These are phyloP conservation scores for Annulohypoxylon stygium DNA, from an alignment of 495 filamentous ascomycete species.

Conservation along the genomic window DNA sequence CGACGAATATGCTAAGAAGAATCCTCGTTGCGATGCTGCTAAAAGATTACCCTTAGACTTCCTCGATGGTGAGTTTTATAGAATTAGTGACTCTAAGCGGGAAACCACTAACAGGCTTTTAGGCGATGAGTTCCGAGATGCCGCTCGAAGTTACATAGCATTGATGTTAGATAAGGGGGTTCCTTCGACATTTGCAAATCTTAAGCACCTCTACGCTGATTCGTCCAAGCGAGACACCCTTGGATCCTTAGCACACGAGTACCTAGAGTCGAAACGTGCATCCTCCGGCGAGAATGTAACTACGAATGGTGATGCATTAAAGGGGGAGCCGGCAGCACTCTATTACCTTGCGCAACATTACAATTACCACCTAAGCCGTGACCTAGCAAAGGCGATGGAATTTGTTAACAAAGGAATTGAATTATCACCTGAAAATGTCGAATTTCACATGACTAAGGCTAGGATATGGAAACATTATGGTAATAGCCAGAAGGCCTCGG, in stretches of 20 bases:
- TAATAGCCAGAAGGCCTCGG: conserved; percentile 80
- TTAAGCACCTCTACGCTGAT: conserved; percentile 90
- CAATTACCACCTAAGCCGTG: conserved; percentile 88
- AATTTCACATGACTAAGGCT: conserved; percentile 95
- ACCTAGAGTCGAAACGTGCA: conserved; percentile 69
- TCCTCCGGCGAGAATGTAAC: conserved; percentile 56
- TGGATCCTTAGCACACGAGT: conserved; percentile 81
- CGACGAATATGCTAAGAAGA: conserved; percentile 82
- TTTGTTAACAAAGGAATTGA: conserved; percentile 87
- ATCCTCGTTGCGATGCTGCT: conserved; percentile 85
- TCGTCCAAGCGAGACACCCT: conserved; percentile 79
- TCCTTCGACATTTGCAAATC: conserved; percentile 93
- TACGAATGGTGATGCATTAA: conserved; percentile 67
- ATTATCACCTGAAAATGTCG: conserved; percentile 80
- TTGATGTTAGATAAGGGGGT: conserved; percentile 96
- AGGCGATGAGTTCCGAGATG: conserved; percentile 83
- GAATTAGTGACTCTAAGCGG: neutral
- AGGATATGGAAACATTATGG: conserved; percentile 95
- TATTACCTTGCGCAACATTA: conserved; percentile 98
- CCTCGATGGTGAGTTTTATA: conserved; percentile 70
- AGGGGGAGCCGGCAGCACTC: conserved; percentile 80
- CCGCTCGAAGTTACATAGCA: conserved; percentile 83
- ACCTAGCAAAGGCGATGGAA: conserved; percentile 83
- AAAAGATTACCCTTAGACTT: conserved; percentile 91
- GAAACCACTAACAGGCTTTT: conserved; percentile 33